Conservation (phyloP, 2,329 filamentous ascomycete species). For the Elsinoe australis region DNA sequence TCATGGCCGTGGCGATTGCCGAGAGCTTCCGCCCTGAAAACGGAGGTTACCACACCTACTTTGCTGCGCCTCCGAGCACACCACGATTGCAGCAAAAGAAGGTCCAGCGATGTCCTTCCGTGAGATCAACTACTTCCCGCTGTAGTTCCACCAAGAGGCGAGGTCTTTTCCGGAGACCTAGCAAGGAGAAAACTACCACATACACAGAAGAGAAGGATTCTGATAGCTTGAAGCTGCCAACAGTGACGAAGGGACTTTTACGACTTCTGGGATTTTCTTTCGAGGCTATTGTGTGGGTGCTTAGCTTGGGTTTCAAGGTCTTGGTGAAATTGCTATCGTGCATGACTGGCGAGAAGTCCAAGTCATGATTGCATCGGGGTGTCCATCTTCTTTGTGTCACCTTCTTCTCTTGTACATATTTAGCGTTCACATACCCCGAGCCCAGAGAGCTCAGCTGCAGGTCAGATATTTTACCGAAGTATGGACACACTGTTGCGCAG, state of each 20-base stretch:
- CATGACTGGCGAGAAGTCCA: conserved; percentile 9
- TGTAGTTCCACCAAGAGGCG: conserved; percentile 17
- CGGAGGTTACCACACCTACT: conserved; percentile 16
- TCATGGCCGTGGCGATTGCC: conserved; percentile 40
- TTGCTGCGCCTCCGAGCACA: conserved; percentile 16
- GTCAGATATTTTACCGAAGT: not conserved
- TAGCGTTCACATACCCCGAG: conserved; percentile 5
- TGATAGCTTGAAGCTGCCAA: conserved; percentile 32
- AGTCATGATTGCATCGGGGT: not conserved
- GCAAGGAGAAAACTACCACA: conserved; percentile 18
- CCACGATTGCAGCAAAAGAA: not conserved
- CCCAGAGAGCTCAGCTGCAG: not conserved
- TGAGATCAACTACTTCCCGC: not conserved
- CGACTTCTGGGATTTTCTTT: conserved; percentile 36
- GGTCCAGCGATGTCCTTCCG: conserved; percentile 8
- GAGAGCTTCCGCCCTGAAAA: conserved; percentile 29
- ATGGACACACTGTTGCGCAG: not conserved
- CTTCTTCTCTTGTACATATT: conserved; percentile 12
- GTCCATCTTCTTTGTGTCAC: not conserved
- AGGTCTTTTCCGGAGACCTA: conserved; percentile 19
- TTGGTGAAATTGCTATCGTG: conserved; percentile 32
- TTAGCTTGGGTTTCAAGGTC: conserved; percentile 37
- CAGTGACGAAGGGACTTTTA: conserved; percentile 34
- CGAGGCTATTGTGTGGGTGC: conserved; percentile 37
- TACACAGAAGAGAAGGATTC: conserved; percentile 25